phyloP scores from a whole-genome alignment of 2,329 filamentous ascomycete species.

The Stemphylium lycopersici region DNA sequence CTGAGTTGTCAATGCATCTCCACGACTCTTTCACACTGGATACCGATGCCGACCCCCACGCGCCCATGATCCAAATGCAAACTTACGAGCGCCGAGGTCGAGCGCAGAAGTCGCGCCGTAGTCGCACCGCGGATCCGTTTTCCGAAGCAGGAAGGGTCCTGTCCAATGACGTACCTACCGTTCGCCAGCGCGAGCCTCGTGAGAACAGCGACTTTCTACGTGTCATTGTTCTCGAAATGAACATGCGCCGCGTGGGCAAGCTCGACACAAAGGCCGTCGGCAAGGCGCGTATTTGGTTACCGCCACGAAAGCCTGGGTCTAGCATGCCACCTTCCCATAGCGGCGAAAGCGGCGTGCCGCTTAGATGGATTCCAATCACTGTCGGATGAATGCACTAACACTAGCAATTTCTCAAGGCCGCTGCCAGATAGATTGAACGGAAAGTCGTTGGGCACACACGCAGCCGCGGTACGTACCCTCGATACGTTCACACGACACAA shows the following conservation, averaged over 20 bases:
- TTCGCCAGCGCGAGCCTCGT: constrained; percentile 65
- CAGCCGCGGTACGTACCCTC: constrained; percentile 11
- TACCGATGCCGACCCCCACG: constrained; percentile 47
- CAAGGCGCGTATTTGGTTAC: constrained; percentile 65
- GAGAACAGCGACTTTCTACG: constrained; percentile 69
- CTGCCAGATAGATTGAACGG: constrained; percentile 1
- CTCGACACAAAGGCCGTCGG: constrained; percentile 62
- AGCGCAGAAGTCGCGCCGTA: constrained; percentile 33
- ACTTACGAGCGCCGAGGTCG: constrained; percentile 59
- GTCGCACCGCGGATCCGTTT: constrained; percentile 44
- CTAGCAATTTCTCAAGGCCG: constrained; percentile 13
- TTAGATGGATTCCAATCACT: constrained; percentile 44
- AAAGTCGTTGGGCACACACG: constrained; percentile 27
- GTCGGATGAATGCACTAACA: constrained; percentile 23
- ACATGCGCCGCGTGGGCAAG: constrained; percentile 69
- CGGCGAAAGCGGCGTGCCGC: constrained; percentile 39
- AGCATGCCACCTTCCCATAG: constrained; percentile 34
- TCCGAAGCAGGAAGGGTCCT: constrained; percentile 53
- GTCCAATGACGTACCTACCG: constrained; percentile 48
- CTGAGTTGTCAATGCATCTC: constrained; percentile 49
- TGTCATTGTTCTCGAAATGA: constrained; percentile 70
- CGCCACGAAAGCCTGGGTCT: constrained; percentile 56
- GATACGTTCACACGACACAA: constrained; percentile 11
- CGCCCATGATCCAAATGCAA: constrained; percentile 67
- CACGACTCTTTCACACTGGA: constrained; percentile 47